Evolutionary conservation across 2,329 filamentous ascomycete genomes (phyloP).

Genomic region (Achaetomium macrosporum): DNA sequence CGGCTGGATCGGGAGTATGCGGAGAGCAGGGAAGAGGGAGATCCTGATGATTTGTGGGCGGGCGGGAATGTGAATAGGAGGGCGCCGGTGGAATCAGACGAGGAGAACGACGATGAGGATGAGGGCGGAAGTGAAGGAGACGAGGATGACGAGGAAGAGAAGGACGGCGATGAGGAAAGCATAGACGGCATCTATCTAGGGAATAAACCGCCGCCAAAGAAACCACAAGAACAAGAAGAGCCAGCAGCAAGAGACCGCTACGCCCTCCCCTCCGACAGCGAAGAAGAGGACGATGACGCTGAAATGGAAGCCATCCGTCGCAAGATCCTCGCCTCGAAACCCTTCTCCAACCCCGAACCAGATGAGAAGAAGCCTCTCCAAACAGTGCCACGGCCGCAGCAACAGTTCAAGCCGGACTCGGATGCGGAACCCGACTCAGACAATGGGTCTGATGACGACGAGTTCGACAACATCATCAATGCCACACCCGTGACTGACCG

Average conservation of each 20-base stretch:
- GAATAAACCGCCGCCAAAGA: slow-evolving; percentile 39
- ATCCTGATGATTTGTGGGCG: slow-evolving; percentile 77
- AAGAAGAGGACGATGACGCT: slow-evolving; percentile 60
- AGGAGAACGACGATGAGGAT: slow-evolving; percentile 40
- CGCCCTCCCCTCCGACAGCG: slow-evolving; percentile 70
- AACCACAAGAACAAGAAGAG: slow-evolving; percentile 38
- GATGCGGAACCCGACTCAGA: slow-evolving; percentile 69
- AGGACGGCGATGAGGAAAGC: slow-evolving; percentile 39
- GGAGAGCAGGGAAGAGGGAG: slow-evolving; percentile 64
- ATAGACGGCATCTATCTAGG: slow-evolving; percentile 58
- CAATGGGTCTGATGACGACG: slow-evolving; percentile 45
- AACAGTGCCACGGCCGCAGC: slow-evolving; percentile 55
- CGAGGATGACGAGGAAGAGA: slow-evolving; percentile 33
- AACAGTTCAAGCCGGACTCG: slow-evolving; percentile 47
- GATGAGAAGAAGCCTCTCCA: slow-evolving; percentile 51
- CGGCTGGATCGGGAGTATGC: slow-evolving; percentile 86
- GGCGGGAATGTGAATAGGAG: slow-evolving; percentile 79
- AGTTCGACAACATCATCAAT: slow-evolving; percentile 89
- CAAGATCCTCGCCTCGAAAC: slow-evolving; percentile 85
- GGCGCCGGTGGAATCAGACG: slow-evolving; percentile 47
- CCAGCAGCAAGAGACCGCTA: slow-evolving; percentile 59
- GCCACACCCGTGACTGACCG: slow-evolving; percentile 85
- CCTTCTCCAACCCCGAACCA: slow-evolving; percentile 61
- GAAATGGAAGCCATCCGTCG: slow-evolving; percentile 91
- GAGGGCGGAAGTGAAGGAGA: slow-evolving; percentile 43